phyloP scores from a whole-genome alignment of 2,329 filamentous ascomycete species.

The Paecilomyces sp. region DNA sequence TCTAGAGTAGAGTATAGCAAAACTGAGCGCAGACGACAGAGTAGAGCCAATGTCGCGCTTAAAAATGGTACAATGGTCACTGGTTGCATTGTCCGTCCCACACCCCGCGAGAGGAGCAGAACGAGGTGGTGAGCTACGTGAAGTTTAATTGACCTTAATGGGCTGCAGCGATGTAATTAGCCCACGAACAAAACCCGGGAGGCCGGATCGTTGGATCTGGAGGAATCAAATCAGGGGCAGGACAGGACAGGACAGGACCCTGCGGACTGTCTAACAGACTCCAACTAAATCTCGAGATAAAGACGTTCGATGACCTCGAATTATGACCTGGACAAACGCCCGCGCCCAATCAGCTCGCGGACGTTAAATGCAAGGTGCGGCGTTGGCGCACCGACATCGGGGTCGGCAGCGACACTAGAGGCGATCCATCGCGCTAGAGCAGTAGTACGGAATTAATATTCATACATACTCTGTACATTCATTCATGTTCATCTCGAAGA shows the following conservation, averaged over 20 bases:
- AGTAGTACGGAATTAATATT: no score
- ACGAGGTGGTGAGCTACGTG: background rate
- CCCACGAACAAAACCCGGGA: background rate
- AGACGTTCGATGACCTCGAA: conserved; percentile 19
- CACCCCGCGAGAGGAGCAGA: background rate
- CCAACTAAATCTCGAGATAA: conserved; percentile 6
- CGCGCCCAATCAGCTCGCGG: conserved; percentile 11
- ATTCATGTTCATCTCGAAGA: background rate
- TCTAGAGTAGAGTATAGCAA: background rate
- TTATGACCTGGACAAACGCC: conserved; percentile 16
- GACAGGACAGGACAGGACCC: background rate
- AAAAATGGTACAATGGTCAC: background rate
- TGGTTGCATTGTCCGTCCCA: background rate
- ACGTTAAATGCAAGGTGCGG: conserved; percentile 8
- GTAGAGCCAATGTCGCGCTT: background rate
- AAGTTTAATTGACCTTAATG: background rate
- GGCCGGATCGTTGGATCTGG: background rate
- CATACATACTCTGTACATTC: no score
- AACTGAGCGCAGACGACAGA: background rate
- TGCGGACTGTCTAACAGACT: conserved; percentile 1
- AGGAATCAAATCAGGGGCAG: background rate
- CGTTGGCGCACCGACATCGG: conserved; percentile 23
- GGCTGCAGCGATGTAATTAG: background rate
- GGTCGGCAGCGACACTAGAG: background rate
- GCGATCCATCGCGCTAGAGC: background rate